These are phyloP conservation scores for Thraustochytrium sp. DNA, from an alignment of 352 stramenopile species.

Conservation along the genomic window DNA sequence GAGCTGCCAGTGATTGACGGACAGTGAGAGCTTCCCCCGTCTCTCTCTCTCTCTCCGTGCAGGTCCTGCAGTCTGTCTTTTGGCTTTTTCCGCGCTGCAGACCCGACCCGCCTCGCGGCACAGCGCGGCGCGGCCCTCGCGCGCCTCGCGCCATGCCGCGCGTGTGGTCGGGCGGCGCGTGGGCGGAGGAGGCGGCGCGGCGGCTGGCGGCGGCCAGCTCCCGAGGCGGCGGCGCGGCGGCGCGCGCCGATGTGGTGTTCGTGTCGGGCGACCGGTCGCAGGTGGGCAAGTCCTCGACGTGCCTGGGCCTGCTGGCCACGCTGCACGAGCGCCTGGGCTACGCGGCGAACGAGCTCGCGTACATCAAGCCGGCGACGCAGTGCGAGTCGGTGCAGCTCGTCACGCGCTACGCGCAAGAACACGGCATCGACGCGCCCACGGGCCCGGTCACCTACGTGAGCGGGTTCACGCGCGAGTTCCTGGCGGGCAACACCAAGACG, in stretches of 20 bases:
- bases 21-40: no score
- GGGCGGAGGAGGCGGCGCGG: no score
- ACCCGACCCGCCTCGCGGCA: no score
- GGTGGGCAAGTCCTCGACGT: constrained; percentile 92
- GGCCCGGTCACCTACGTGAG: constrained; percentile 92
- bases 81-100: no score
- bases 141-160: no score
- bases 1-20: no score
- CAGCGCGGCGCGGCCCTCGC: no score
- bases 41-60: no score
- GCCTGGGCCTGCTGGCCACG: constrained; percentile 81
- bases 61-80: no score
- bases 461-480: constrained; percentile 91
- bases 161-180: no score
- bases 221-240: no score
- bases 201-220: no score
- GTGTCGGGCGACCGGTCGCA: constrained; percentile 69
- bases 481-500: constrained; percentile 79
- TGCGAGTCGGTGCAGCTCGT: constrained; percentile 89
- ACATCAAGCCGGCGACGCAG: constrained; percentile 97
- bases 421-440: constrained; percentile 76
- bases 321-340: constrained; percentile 67
- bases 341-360: constrained; percentile 71
- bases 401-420: constrained; percentile 77
- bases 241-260: constrained; percentile 54